These are phyloP conservation scores for maize (Zea mays) DNA, from an alignment of 176 grass and related monocot genomes.

Conservation along the genomic window Zm-B73-REFERENCE-NAM-5.0 NC_050103.1:149644001-149644500, in stretches of 20 bases:
- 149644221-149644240: no score
- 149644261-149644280: no score
- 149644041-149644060: not conserved
- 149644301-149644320: not conserved
- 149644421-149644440: slow-evolving; percentile 18
- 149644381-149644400: not conserved
- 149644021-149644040: no score
- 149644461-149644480: not conserved
- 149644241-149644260: no score
- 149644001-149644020: no score
- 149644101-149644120: not conserved
- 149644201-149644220: no score
- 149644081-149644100: not conserved
- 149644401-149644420: not conserved
- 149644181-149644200: no score
- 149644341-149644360: slow-evolving; percentile 9
- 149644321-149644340: not conserved
- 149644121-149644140: slow-evolving; percentile 17
- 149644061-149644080: not conserved
- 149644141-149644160: slow-evolving; percentile 10
- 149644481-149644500: not conserved
- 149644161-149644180: not conserved
- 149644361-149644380: not conserved
- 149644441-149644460: not conserved
- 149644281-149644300: no score